Percentiles rank a stretch among this genome's conserved stretches.
Evolutionary conservation across 768 basidiomycete genomes (phyloP).

Genomic region (Porphyrellus cyaneotinctus): DNA sequence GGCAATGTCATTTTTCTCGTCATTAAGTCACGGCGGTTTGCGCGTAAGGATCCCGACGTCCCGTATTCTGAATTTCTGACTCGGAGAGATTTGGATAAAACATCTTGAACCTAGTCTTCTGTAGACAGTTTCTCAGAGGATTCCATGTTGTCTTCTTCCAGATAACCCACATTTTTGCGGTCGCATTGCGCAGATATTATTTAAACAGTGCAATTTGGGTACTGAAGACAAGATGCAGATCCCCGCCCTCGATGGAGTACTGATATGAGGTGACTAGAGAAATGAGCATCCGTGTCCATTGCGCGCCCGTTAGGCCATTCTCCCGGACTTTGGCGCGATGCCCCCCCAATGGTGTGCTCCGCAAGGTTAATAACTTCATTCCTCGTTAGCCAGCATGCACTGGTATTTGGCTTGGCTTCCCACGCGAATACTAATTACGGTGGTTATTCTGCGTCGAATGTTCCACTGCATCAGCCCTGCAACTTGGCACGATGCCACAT

Average conservation of each 20-base stretch:
- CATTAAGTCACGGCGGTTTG: background rate
- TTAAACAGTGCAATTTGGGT: background rate
- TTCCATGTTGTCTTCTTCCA: background rate
- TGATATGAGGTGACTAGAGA: background rate
- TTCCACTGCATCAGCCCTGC: background rate
- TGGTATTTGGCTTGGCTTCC: background rate
- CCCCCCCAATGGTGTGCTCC: background rate
- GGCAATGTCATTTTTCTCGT: background rate
- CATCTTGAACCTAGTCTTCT: background rate
- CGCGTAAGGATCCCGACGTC: background rate
- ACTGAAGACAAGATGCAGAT: background rate
- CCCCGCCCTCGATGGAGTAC: background rate
- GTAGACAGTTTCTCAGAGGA: background rate
- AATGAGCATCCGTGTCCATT: background rate
- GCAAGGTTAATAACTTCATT: background rate
- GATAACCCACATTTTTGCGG: background rate
- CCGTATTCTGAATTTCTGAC: no score
- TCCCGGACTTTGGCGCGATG: background rate
- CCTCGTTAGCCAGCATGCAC: background rate
- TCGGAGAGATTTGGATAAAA: background rate
- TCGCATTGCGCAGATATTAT: background rate
- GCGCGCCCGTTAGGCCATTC: background rate
- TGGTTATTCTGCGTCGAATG: constrained; percentile 5
- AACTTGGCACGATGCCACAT: background rate
- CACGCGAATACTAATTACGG: background rate